phyloP scores from a whole-genome alignment of 2,329 filamentous ascomycete species.

The Mollisia scopiformis region DNA sequence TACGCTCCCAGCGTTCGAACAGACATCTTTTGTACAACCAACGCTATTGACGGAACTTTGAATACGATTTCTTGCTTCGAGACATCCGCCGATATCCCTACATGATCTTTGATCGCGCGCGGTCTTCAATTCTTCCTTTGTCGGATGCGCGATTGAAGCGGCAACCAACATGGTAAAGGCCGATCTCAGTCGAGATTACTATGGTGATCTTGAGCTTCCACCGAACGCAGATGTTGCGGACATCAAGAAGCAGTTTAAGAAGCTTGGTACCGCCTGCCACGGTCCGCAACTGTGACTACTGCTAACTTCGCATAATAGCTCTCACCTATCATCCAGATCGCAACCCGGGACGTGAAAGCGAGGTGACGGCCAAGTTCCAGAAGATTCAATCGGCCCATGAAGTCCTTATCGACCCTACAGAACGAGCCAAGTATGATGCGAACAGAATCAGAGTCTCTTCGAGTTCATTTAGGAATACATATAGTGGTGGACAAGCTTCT shows the following conservation, averaged over 20 bases:
- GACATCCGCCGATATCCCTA: neutral
- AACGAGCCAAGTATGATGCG: slow-evolving; percentile 38
- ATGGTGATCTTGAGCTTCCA: slow-evolving; percentile 66
- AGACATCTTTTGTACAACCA: neutral
- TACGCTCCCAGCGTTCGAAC: neutral
- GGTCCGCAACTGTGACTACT: neutral
- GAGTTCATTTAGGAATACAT: slow-evolving; percentile 18
- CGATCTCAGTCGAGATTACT: slow-evolving; percentile 57
- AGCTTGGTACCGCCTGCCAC: slow-evolving; percentile 52
- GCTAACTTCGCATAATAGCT: slow-evolving; percentile 44
- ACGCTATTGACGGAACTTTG: neutral
- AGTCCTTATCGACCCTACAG: slow-evolving; percentile 51
- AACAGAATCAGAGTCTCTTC: slow-evolving; percentile 22
- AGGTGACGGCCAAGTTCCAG: slow-evolving; percentile 70
- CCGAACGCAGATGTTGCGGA: slow-evolving; percentile 62
- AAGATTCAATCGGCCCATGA: slow-evolving; percentile 72
- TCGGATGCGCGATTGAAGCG: neutral
- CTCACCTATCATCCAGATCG: slow-evolving; percentile 72
- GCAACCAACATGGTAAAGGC: slow-evolving; percentile 36
- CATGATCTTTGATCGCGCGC: neutral
- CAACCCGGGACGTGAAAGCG: slow-evolving; percentile 68
- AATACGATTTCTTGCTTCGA: neutral
- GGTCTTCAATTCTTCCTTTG: neutral
- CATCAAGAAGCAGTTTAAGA: slow-evolving; percentile 71
- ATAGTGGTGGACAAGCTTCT: slow-evolving; percentile 21